Percentiles rank a stretch among this genome's conserved stretches.
phyloP scores from a whole-genome alignment of 2,329 filamentous ascomycete species.

The Monosporascus sp. region DNA sequence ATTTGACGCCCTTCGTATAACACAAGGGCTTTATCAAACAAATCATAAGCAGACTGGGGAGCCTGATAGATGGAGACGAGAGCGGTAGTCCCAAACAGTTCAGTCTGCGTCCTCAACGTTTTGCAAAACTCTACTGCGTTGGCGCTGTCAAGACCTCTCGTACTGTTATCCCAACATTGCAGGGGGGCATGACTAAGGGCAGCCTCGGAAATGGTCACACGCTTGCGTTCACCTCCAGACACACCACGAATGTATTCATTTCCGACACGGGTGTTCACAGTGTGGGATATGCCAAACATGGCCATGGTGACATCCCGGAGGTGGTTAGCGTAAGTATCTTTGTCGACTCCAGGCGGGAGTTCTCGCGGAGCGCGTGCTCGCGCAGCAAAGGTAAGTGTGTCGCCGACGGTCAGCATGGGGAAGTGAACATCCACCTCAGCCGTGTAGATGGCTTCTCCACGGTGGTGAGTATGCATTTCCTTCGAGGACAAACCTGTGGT shows the following conservation, averaged over 20 bases:
- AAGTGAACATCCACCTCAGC: constrained; percentile 82
- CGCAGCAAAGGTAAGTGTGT: constrained; percentile 75
- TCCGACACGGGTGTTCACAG: constrained; percentile 66
- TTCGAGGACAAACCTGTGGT: constrained; percentile 55
- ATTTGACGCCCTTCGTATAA: constrained; percentile 59
- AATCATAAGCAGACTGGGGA: constrained; percentile 59
- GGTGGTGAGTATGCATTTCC: constrained; percentile 73
- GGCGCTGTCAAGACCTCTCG: constrained; percentile 68
- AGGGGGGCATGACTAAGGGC: constrained; percentile 54
- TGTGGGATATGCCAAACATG: constrained; percentile 70
- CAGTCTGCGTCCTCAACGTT: constrained; percentile 59
- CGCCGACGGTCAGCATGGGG: constrained; percentile 69
- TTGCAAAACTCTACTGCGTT: constrained; percentile 73
- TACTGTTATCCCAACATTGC: constrained; percentile 70
- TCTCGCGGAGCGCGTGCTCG: constrained; percentile 60
- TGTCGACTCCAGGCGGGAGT: constrained; percentile 54
- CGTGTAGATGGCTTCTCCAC: constrained; percentile 83
- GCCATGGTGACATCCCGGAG: constrained; percentile 70
- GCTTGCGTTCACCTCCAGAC: constrained; percentile 67
- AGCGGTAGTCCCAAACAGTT: constrained; percentile 61
- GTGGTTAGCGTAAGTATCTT: constrained; percentile 53
- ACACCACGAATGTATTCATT: constrained; percentile 74
- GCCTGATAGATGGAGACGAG: constrained; percentile 73
- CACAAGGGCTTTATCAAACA: constrained; percentile 55
- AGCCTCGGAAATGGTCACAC: constrained; percentile 60